Evolutionary conservation across 257 asterid genomes (phyloP).

Genomic region (Solanum medicagineum): DNA sequence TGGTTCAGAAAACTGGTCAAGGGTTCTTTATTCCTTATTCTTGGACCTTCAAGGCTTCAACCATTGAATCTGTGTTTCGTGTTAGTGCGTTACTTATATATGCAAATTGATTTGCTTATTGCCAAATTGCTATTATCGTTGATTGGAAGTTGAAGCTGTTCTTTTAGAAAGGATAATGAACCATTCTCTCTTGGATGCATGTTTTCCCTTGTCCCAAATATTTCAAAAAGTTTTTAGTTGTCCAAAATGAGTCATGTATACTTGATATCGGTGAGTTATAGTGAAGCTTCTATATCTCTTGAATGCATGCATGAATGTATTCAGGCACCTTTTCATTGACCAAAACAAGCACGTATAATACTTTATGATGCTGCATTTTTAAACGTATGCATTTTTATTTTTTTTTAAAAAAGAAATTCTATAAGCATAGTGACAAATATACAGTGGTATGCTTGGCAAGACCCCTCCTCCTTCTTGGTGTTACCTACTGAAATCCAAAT

Average conservation of each 20-base stretch:
- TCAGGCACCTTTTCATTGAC: background rate
- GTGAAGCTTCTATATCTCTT: background rate
- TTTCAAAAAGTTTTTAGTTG: background rate
- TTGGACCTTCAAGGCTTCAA: background rate
- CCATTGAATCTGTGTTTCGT: background rate
- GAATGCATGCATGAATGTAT: background rate
- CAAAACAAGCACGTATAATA: background rate
- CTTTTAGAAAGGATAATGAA: background rate
- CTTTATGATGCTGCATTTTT: background rate
- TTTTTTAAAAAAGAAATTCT: too few species aligned
- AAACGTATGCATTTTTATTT: background rate
- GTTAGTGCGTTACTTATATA: background rate
- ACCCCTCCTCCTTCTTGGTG: background rate
- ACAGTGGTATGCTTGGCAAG: background rate
- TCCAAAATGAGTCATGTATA: background rate
- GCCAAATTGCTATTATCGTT: background rate
- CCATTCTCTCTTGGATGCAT: background rate
- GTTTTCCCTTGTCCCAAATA: background rate
- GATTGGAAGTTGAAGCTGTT: background rate
- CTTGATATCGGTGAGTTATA: background rate
- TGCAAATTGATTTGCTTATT: background rate
- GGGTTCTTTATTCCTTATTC: background rate
- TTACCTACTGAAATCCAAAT: too few species aligned
- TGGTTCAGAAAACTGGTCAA: background rate
- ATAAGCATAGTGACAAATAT: too few species aligned